Evolutionary conservation across 208 protist species (phyloP), one percentile per base, ranked within the genome.

Genomic region (Phytomonas sp.): DNA sequence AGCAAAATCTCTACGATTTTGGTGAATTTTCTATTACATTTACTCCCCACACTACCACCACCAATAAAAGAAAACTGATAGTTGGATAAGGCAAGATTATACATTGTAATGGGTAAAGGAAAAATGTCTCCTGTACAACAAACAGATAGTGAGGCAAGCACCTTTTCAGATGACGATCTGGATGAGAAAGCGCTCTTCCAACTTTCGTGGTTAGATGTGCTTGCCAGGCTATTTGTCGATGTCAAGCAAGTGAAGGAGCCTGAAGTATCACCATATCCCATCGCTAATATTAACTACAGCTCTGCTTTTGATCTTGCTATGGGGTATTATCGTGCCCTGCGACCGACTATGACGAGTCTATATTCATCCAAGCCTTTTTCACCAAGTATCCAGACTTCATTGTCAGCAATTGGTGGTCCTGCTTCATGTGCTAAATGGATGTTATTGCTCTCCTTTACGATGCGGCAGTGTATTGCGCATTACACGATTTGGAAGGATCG

Each of bases 401-500:
- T 49, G 40, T 49, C 40, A 12, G 12, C 40, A 49, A 49, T 49
- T 49, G 40, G 40, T 49, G 40, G 40, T 49, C 40, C 10, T 49
- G 40, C 40, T 4, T 4, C 40, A 12, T 49, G 40, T 16, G 72
- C 86, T 23, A 79, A 75, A 26, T 92, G 86, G 86, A 72, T 94
- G 67, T 73, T 92, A n/a, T 70, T 92, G 45, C 73, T 89, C 4
- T 79, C 79, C 0, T 92, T 90, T 72, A 77, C 78, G 0, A 49
- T 91, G 8, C 74, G 76, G 1, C 71, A 86, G 36, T 84, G 78
- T 66, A 62, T 76, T 6, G 77, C 82, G 29, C 78, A 92, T 78
- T 94, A 94, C 76, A 84, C 86, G 10, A 76, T 78, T 12, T 94
- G 89, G 87, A 84, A 83, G 69, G 86, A 92, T 34, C 81, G 89